Conservation (phyloP, 1,139 yeast species). For the Debaryomycetaceae sp. region DNA sequence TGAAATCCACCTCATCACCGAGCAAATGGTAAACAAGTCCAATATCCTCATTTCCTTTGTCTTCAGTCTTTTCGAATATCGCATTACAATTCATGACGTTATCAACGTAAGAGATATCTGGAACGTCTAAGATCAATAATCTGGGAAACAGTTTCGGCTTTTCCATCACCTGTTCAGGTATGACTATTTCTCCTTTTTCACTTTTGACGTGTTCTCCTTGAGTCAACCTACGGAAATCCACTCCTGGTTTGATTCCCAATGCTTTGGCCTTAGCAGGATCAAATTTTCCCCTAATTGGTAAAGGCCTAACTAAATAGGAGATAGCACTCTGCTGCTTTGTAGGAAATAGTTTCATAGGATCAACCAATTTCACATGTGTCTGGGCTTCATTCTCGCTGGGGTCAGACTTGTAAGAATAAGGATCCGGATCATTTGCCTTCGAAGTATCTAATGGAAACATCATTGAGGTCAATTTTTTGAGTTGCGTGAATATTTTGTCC, state of each 20-base stretch:
- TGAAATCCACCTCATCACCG: slow-evolving; percentile 59
- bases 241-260: slow-evolving; percentile 70
- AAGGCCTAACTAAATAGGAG: slow-evolving; percentile 62
- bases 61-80: slow-evolving; percentile 21
- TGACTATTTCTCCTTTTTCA: slow-evolving; percentile 54
- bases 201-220: slow-evolving; percentile 57
- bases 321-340: slow-evolving; percentile 26
- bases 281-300: slow-evolving; percentile 77
- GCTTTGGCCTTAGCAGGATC: slow-evolving; percentile 59
- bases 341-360: slow-evolving; percentile 15
- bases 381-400: slow-evolving; percentile 41
- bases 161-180: slow-evolving; percentile 73
- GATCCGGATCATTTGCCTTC: slow-evolving; percentile 33
- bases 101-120: slow-evolving; percentile 49
- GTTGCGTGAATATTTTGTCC: slow-evolving; percentile 12
- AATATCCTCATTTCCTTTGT: slow-evolving; percentile 33
- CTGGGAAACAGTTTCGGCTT: slow-evolving; percentile 56
- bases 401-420: slow-evolving; percentile 38
- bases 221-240: slow-evolving; percentile 54
- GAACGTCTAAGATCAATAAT: slow-evolving; percentile 71
- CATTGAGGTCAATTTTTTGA: slow-evolving; percentile 33
- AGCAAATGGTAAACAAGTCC: slow-evolving; percentile 72
- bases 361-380: slow-evolving; percentile 38
- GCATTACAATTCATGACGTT: slow-evolving; percentile 34
- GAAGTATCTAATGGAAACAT: slow-evolving; percentile 52